Conservation (phyloP, 2,329 filamentous ascomycete genomes). For the Diplocarpon rosae region DNA sequence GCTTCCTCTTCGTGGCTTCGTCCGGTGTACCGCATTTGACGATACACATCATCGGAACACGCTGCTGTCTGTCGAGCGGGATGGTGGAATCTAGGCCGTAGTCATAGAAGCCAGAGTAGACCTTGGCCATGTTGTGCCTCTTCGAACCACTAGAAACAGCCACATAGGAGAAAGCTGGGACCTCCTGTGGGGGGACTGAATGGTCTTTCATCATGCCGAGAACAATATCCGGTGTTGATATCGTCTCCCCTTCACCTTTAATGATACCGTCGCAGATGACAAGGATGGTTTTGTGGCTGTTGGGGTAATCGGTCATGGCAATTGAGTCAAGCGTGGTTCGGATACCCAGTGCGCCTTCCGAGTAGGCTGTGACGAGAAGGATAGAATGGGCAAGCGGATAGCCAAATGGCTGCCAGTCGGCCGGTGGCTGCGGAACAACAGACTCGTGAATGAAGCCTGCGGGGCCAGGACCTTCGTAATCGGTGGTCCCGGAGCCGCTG, state of each 20-base stretch:
- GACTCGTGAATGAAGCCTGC: conserved; percentile 93
- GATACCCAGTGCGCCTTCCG: conserved; percentile 85
- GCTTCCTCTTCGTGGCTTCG: conserved; percentile 71
- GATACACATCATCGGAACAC: conserved; percentile 93
- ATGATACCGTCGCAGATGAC: conserved; percentile 97
- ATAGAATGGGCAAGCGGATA: conserved; percentile 90
- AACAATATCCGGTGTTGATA: conserved; percentile 82
- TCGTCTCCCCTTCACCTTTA: conserved; percentile 81
- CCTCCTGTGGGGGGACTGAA: conserved; percentile 66
- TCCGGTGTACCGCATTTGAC: conserved; percentile 93
- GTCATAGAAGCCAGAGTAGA: conserved; percentile 96
- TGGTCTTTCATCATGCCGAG: conserved; percentile 93
- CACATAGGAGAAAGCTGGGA: conserved; percentile 87
- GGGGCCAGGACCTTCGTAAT: conserved; percentile 64
- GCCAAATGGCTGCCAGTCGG: conserved; percentile 95
- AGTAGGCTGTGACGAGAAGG: conserved; percentile 93
- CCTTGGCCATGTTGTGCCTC: conserved; percentile 98
- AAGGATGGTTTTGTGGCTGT: conserved; percentile 95
- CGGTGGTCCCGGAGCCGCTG: conserved; percentile 34
- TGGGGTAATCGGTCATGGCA: conserved; percentile 95
- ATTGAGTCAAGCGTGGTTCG: conserved; percentile 92
- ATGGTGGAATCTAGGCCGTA: conserved; percentile 76
- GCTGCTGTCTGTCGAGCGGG: conserved; percentile 78
- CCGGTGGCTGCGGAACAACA: conserved; percentile 89
- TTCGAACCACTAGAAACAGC: conserved; percentile 93